Percentiles rank a stretch among this genome's conserved stretches.
Conservation (phyloP, 768 basidiomycete genomes). For the Multifurca ochricompacta region DNA sequence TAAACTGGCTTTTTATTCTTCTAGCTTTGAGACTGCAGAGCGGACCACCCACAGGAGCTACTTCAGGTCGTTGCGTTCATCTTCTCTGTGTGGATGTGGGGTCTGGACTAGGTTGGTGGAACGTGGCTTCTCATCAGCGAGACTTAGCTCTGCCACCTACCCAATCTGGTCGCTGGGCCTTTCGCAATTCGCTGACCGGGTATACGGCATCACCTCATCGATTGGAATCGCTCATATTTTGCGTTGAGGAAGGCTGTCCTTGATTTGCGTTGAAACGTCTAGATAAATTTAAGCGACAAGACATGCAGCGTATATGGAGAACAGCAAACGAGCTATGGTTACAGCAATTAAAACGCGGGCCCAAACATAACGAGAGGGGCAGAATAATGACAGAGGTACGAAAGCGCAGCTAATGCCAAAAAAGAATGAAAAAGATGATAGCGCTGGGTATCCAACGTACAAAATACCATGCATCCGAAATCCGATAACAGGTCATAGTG, state of each 20-base stretch:
- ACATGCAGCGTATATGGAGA: conserved; percentile 10
- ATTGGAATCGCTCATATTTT: conserved; percentile 4
- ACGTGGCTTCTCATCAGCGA: not conserved
- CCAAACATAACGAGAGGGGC: not conserved
- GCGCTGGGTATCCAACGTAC: conserved; percentile 16
- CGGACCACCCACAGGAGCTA: not conserved
- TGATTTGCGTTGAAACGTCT: conserved; percentile 7
- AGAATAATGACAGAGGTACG: conserved; percentile 1
- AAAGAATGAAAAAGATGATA: not conserved
- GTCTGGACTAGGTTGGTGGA: not conserved
- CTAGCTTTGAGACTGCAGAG: not conserved
- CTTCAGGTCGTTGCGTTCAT: too few relatives aligned
- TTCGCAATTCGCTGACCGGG: not conserved
- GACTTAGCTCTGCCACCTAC: too few relatives aligned
- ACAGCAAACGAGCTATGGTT: conserved; percentile 16
- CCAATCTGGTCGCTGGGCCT: too few relatives aligned
- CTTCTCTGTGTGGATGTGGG: not conserved
- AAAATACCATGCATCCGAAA: conserved; percentile 2
- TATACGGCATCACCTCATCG: not conserved
- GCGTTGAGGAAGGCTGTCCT: not conserved
- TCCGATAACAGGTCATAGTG: not conserved
- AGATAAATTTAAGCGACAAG: conserved; percentile 9
- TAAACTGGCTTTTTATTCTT: not conserved
- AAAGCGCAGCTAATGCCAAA: not conserved
- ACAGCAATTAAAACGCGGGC: conserved; percentile 7